Conservation (phyloP, 164 flowering plant species). For the Paratinospora sagittata region DNA sequence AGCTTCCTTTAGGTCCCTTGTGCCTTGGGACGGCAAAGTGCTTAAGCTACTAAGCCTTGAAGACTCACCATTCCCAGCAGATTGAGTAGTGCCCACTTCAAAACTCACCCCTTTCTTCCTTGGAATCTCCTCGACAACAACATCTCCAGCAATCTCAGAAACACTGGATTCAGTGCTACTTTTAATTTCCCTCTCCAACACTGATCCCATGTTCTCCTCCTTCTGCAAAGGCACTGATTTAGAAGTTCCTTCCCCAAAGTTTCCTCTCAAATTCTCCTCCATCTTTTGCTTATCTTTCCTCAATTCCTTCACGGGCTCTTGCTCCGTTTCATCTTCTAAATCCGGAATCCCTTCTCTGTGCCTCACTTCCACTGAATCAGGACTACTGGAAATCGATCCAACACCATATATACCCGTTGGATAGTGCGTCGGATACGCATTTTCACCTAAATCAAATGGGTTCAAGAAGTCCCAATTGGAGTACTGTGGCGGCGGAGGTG, state of each 20-base stretch:
- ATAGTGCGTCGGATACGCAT: constrained; percentile 28
- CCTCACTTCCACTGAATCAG: constrained; percentile 84
- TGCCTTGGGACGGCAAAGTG: constrained; percentile 38
- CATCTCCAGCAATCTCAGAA: constrained; percentile 21
- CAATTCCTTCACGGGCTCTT: constrained; percentile 29
- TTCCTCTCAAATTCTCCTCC: constrained; percentile 2
- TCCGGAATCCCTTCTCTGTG: constrained; percentile 95
- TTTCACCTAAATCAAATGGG: constrained; percentile 47
- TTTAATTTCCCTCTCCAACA: constrained; percentile 22
- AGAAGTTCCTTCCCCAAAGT: constrained; percentile 38
- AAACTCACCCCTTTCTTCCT: constrained; percentile 58
- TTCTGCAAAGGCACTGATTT: constrained; percentile 25
- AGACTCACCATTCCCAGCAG: constrained; percentile 45
- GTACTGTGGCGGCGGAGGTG: constrained; percentile 67
- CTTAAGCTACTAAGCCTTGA: constrained; percentile 47
- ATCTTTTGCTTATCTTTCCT: constrained; percentile 23
- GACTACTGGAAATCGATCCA: constrained; percentile 62
- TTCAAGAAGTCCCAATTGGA: constrained; percentile 82
- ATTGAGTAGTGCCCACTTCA: constrained; percentile 40
- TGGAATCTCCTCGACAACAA: constrained; percentile 35
- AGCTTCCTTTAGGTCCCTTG: constrained; percentile 69
- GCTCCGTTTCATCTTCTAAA: constrained; percentile 83
- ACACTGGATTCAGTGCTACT: constrained; percentile 32
- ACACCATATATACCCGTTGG: constrained; percentile 27
- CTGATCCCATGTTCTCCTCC: constrained; percentile 13